These are phyloP conservation scores for Chrysopogon serrulatus DNA, from an alignment of 176 grass and related monocot genomes.

Conservation along the genomic window DNA sequence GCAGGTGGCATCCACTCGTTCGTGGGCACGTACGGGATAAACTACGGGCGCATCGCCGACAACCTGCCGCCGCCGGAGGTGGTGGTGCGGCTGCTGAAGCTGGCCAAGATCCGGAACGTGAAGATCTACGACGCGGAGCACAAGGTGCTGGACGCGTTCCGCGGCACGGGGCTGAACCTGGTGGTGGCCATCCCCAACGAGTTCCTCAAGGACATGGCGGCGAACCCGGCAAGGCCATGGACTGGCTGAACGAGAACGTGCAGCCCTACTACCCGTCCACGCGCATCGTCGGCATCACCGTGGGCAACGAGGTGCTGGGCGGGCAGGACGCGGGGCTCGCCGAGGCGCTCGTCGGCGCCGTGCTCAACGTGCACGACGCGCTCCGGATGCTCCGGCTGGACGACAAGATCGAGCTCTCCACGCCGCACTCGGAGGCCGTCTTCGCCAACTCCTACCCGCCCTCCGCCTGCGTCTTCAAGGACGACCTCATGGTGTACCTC, in stretches of 20 bases:
- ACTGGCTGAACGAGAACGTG: slow-evolving; percentile 64
- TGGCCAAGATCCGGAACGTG: slow-evolving; percentile 47
- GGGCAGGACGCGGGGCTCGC: slow-evolving; percentile 44
- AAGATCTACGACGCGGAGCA: slow-evolving; percentile 69
- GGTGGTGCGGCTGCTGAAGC: slow-evolving; percentile 51
- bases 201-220: slow-evolving; percentile 43
- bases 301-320: slow-evolving; percentile 88
- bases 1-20: slow-evolving; percentile 9
- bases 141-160: slow-evolving; percentile 54
- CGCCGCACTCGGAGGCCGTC: slow-evolving; percentile 80
- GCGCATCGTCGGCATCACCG: slow-evolving; percentile 59
- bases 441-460: slow-evolving; percentile 90
- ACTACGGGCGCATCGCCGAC: slow-evolving; percentile 75
- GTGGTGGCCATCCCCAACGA: slow-evolving; percentile 65
- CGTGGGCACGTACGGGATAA: slow-evolving; percentile 67
- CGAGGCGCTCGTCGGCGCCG: slow-evolving; percentile 61
- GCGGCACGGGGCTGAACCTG: slow-evolving; percentile 48
- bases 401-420: slow-evolving; percentile 51
- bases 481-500: slow-evolving; percentile 54
- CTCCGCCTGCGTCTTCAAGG: slow-evolving; percentile 64
- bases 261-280: slow-evolving; percentile 60
- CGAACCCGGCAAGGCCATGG: slow-evolving; percentile 43
- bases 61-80: slow-evolving; percentile 45
- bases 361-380: slow-evolving; percentile 68
- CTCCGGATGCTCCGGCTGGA: slow-evolving; percentile 46